These are phyloP conservation scores for Xylaria nigripes DNA, from an alignment of 495 filamentous ascomycete genomes.

Conservation along the genomic window DNA sequence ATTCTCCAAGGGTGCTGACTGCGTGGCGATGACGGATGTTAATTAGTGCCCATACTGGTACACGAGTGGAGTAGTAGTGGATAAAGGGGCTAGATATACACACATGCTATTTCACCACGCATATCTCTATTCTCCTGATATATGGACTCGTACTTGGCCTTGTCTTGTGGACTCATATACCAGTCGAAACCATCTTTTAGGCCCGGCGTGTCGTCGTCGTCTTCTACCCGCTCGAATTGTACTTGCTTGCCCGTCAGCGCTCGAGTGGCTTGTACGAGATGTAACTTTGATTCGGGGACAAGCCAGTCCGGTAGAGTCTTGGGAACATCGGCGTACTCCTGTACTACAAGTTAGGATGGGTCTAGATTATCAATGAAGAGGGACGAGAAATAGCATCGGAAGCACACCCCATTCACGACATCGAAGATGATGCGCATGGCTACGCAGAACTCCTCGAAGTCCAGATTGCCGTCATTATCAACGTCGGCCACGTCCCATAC, in stretches of 20 bases:
- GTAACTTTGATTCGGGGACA: constrained; percentile 90
- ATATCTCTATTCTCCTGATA: constrained; percentile 81
- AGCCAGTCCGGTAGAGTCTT: constrained; percentile 84
- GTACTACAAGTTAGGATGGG: constrained; percentile 10
- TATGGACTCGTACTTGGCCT: constrained; percentile 89
- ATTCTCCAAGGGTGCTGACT: constrained; percentile 72
- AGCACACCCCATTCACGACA: constrained; percentile 81
- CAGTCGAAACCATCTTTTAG: constrained; percentile 96
- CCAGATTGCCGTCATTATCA: constrained; percentile 89
- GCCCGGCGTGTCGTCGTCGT: constrained; percentile 70
- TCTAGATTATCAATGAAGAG: neutral
- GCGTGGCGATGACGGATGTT: constrained; percentile 2
- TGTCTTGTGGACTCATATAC: constrained; percentile 93
- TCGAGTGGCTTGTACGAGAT: constrained; percentile 82
- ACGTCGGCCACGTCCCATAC: constrained; percentile 98
- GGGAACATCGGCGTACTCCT: constrained; percentile 87
- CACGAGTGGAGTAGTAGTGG: too few relatives aligned
- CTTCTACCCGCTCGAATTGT: constrained; percentile 69
- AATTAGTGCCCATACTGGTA: neutral
- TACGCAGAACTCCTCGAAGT: constrained; percentile 99
- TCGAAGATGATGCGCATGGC: constrained; percentile 98
- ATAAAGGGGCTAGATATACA: constrained; percentile 17
- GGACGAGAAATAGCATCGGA: neutral
- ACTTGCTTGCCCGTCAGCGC: constrained; percentile 68
- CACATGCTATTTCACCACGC: constrained; percentile 78